These are phyloP conservation scores for Lactifluus piperatus DNA, from an alignment of 768 basidiomycete species.

Conservation along the genomic window DNA sequence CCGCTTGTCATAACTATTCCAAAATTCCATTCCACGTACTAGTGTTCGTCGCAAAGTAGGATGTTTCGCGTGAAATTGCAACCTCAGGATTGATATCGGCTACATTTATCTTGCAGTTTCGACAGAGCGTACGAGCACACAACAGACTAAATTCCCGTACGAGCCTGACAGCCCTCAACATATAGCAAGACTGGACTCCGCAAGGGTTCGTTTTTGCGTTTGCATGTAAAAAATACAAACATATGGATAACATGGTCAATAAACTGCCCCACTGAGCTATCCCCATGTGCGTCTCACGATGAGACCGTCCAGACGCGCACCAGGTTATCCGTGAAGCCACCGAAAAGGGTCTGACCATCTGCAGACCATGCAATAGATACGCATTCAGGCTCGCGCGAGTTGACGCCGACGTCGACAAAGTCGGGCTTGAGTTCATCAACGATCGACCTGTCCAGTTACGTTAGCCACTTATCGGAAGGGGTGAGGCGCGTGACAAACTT, in stretches of 20 bases:
- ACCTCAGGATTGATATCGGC: not conserved
- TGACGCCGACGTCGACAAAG: conserved; percentile 66
- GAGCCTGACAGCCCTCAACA: not conserved
- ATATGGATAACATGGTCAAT: conserved; percentile 14
- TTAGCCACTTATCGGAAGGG: conserved; percentile 1
- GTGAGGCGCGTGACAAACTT: conserved; percentile 53
- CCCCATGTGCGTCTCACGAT: conserved; percentile 29
- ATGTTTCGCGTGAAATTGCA: not conserved
- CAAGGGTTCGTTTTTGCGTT: conserved; percentile 20
- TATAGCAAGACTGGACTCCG: conserved; percentile 4
- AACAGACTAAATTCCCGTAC: not conserved
- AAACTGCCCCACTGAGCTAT: conserved; percentile 3
- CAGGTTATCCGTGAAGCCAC: conserved; percentile 92
- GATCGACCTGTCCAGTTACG: conserved; percentile 55
- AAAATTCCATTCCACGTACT: not conserved
- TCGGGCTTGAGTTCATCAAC: conserved; percentile 98
- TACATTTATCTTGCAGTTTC: not conserved
- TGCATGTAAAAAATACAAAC: conserved; percentile 21
- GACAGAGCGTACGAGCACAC: too few relatives aligned
- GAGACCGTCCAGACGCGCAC: conserved; percentile 89
- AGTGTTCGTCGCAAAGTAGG: not conserved
- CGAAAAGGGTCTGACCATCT: conserved; percentile 95
- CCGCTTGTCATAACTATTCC: too few relatives aligned
- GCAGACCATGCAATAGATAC: conserved; percentile 98
- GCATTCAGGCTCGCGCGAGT: conserved; percentile 79